phyloP scores from a whole-genome alignment of 2,329 filamentous ascomycete species.

The Fusarium tuaranense region DNA sequence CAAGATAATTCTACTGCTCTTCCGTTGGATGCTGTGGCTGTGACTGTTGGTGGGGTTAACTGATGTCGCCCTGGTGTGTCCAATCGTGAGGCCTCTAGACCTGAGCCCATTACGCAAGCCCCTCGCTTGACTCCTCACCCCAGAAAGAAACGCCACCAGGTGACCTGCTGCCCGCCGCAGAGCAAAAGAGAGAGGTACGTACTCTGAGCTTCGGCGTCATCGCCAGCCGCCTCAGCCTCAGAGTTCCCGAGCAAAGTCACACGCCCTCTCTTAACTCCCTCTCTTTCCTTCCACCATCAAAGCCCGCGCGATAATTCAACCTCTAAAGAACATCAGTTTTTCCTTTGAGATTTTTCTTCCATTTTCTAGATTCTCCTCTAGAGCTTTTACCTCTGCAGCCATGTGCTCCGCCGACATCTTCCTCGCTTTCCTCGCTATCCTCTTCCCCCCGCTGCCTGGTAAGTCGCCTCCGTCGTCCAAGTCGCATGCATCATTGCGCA shows the following conservation, averaged over 20 bases:
- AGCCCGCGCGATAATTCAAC: slow-evolving; percentile 15
- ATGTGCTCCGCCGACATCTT: slow-evolving; percentile 74
- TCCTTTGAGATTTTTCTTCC: background rate
- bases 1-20: slow-evolving; percentile 11
- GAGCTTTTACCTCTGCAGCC: slow-evolving; percentile 8
- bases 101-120: slow-evolving; percentile 39
- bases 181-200: slow-evolving; percentile 21
- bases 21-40: slow-evolving; percentile 24
- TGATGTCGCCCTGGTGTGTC: slow-evolving; percentile 3
- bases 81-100: slow-evolving; percentile 15
- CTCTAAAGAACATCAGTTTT: background rate
- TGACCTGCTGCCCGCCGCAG: slow-evolving; percentile 17
- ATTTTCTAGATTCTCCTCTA: background rate
- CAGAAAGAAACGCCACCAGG: slow-evolving; percentile 28
- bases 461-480: slow-evolving; percentile 47
- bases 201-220: slow-evolving; percentile 35
- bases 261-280: slow-evolving; percentile 17
- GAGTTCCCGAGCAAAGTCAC: slow-evolving; percentile 23
- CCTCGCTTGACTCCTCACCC: slow-evolving; percentile 19
- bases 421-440: slow-evolving; percentile 71
- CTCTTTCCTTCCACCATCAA: slow-evolving; percentile 14
- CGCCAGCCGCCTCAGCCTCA: slow-evolving; percentile 26
- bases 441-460: slow-evolving; percentile 76
- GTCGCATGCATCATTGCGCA: slow-evolving; percentile 3
- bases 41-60: slow-evolving; percentile 15